Base-by-base conservation (phyloP, 345 rosid species). In the Hevea brasiliensis region DNA sequence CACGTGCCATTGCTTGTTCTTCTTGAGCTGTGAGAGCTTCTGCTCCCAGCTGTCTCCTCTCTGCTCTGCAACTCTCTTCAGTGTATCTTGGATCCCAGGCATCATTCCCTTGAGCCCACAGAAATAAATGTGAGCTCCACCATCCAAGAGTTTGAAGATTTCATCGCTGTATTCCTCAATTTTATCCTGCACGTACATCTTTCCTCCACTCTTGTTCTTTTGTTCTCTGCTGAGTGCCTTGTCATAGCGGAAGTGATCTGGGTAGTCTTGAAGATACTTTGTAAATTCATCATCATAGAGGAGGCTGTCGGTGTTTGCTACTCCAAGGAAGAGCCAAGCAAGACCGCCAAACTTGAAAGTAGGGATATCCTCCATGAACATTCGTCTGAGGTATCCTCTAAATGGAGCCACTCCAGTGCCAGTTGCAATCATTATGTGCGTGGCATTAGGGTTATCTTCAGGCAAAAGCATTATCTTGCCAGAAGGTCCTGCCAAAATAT, bases 401-500 rank as follows among this genome's bases (percentile, higher is more conserved):
- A 17, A 95, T 37, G 99, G 99, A 70, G 99, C 99, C 13, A 95
- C 78, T 48, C 99, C 99, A 4, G 99, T 95, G 62, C 99, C 99
- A 0, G 99, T 95, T 26, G 96, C 98, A 9, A 95, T 91, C 99
- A 95, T 92, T 79, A 95, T 95, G 82, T 95, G 99, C 67, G 89
- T 91, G 55, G 96, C 96, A 50, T 84, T 89, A 0, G 92, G 93
- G 69, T 89, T 82, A 5, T 86, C 87, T 76, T 95, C 99, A 32
- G 99, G 99, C 87, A 95, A 87, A 77, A 95, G 98, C 99, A 95
- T 95, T 35, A 92, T 76, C 87, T 91, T 95, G 68, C 99, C 99
- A 11, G 98, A 85, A 3, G 99, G 99, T 40, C 99, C 99, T 94
- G 88, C 69, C n/a, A 79, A 69, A 24, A 79, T 14, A 60, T 72